Percentiles rank a stretch among this genome's conserved stretches.
These are phyloP conservation scores for Aspergillus ochraceoroseus DNA, from an alignment of 2,329 filamentous ascomycete species.

Conservation along the genomic window DNA sequence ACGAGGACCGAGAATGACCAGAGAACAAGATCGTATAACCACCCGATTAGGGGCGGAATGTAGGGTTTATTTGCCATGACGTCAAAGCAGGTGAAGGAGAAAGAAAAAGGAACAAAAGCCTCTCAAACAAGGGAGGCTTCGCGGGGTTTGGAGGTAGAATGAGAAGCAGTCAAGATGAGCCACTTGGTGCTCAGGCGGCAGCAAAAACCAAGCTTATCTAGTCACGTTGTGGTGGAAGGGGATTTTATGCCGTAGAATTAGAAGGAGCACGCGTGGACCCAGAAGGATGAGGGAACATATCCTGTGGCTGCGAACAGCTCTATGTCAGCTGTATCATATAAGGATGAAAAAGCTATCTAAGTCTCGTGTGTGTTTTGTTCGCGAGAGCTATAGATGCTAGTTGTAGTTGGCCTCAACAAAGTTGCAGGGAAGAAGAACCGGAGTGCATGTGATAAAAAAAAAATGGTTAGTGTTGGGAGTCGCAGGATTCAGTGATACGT, in stretches of 20 bases:
- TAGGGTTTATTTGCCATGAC: conserved; percentile 37
- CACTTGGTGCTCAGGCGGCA: neutral
- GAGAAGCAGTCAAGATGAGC: neutral
- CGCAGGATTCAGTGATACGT: no score
- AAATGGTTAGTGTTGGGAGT: neutral
- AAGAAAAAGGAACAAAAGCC: no score
- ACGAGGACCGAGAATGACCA: conserved; percentile 62
- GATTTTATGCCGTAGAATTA: conserved; percentile 2
- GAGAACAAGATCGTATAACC: conserved; percentile 26
- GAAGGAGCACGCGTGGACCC: conserved; percentile 7
- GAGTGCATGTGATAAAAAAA: neutral
- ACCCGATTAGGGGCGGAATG: conserved; percentile 43
- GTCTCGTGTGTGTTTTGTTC: no score
- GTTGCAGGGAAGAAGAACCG: neutral
- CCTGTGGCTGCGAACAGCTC: conserved; percentile 6
- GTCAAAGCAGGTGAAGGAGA: conserved; percentile 7
- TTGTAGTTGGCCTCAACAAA: no score
- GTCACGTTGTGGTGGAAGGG: neutral
- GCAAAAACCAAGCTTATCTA: neutral
- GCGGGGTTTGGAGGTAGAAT: neutral
- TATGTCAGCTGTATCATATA: conserved; percentile 2
- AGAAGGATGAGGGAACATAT: conserved; percentile 9
- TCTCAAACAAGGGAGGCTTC: no score
- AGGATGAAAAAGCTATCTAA: neutral
- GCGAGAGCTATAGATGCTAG: no score